Percentiles rank a stretch among this genome's conserved stretches.
Evolutionary conservation across 2,329 filamentous ascomycete species (phyloP).

Genomic region (Setomelanomma holmii): DNA sequence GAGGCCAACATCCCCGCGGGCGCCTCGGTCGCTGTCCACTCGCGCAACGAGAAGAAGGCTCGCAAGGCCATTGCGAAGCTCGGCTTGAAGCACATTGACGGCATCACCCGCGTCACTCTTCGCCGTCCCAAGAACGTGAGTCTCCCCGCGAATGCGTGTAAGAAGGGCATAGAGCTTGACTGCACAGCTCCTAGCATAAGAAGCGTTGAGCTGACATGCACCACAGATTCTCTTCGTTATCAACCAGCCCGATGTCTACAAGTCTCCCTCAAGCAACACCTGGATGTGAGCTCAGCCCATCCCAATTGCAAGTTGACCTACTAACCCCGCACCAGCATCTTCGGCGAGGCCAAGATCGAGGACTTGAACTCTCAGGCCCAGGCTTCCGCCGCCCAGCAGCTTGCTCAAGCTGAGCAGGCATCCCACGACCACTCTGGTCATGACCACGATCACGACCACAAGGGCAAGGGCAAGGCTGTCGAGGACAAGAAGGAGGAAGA

Average conservation of each 20-base stretch:
- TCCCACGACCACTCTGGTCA: slow-evolving; percentile 75
- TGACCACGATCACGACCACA: slow-evolving; percentile 68
- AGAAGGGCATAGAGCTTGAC: slow-evolving; percentile 8
- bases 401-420: slow-evolving; percentile 74
- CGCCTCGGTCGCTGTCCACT: slow-evolving; percentile 90
- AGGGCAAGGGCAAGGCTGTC: slow-evolving; percentile 71
- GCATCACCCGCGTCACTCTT: slow-evolving; percentile 97
- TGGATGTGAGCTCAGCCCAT: slow-evolving; percentile 81
- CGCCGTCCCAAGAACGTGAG: slow-evolving; percentile 98
- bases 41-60: slow-evolving; percentile 99
- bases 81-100: slow-evolving; percentile 92
- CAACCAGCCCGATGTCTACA: slow-evolving; percentile 99
- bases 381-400: slow-evolving; percentile 93
- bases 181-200: not conserved
- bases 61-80: slow-evolving; percentile 99
- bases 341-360: slow-evolving; percentile 99
- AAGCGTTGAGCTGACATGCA: slow-evolving; percentile 23
- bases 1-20: slow-evolving; percentile 78
- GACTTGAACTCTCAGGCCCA: slow-evolving; percentile 98
- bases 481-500: slow-evolving; percentile 64
- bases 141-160: slow-evolving; percentile 42
- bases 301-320: slow-evolving; percentile 13
- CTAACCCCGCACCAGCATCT: slow-evolving; percentile 72
- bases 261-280: slow-evolving; percentile 98
- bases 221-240: slow-evolving; percentile 96